Conservation (phyloP, 805 yeast genomes). For the Starmerella tilneyi region DNA sequence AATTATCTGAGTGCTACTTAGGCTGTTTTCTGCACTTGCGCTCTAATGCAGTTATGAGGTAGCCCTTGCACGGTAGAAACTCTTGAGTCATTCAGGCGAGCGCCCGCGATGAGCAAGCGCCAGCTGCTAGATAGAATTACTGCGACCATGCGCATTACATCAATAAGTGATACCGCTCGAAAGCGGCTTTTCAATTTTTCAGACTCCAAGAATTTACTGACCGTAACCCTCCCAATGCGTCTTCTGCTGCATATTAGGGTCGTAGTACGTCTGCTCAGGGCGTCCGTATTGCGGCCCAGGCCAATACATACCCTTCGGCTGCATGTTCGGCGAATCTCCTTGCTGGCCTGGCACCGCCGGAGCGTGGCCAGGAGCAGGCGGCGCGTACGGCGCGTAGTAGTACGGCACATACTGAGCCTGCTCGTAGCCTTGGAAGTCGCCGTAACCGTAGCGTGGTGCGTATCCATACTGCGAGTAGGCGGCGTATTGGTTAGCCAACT, state of each 20-base stretch:
- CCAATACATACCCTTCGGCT: conserved; percentile 11
- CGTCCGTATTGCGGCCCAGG: conserved; percentile 4
- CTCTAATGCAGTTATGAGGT: too few species aligned
- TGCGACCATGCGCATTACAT: background rate
- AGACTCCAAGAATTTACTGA: background rate
- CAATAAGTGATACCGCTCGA: background rate
- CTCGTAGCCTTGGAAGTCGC: conserved; percentile 11
- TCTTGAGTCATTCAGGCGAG: too few species aligned
- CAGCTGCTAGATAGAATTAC: conserved; percentile 1
- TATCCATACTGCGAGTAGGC: conserved; percentile 9
- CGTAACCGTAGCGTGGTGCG: conserved; percentile 10
- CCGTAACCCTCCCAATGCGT: conserved; percentile 11
- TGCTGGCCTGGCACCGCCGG: conserved; percentile 8
- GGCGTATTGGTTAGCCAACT: conserved; percentile 12
- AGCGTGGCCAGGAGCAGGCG: conserved; percentile 8
- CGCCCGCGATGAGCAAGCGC: too few species aligned
- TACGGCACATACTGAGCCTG: conserved; percentile 12
- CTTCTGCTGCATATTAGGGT: conserved; percentile 11
- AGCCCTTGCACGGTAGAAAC: too few species aligned
- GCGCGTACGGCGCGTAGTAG: conserved; percentile 13
- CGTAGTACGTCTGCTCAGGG: conserved; percentile 16
- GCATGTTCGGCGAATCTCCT: conserved; percentile 12
- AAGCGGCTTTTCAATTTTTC: background rate
- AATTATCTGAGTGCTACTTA: too few species aligned
- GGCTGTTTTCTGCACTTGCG: too few species aligned